Percentiles rank a stretch among this genome's conserved stretches.
Conservation (phyloP, 768 basidiomycete genomes). For the Mycena maculata region DNA sequence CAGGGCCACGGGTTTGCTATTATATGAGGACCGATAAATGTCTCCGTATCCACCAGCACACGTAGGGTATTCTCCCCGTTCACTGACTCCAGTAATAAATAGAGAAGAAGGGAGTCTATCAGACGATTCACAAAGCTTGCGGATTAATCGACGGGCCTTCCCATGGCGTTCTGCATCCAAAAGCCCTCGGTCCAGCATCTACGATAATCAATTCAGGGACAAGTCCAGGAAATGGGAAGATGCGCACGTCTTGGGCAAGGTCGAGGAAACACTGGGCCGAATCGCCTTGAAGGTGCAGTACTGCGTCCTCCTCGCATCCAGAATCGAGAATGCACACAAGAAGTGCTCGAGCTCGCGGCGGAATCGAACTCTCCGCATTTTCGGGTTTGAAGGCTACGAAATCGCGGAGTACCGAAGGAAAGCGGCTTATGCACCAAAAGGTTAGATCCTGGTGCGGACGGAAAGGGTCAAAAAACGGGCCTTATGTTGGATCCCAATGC, state of each 20-base stretch:
- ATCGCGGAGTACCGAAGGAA: too few relatives aligned
- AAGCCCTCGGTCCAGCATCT: not conserved
- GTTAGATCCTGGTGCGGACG: too few relatives aligned
- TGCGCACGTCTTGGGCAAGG: not conserved
- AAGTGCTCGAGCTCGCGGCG: too few relatives aligned
- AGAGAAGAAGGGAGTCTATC: slow-evolving; percentile 33
- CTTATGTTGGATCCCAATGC: too few relatives aligned
- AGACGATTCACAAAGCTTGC: slow-evolving; percentile 31
- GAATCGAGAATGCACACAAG: not conserved
- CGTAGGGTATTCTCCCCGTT: slow-evolving; percentile 22
- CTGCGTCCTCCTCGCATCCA: not conserved
- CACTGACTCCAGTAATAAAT: slow-evolving; percentile 33
- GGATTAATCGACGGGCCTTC: slow-evolving; percentile 28
- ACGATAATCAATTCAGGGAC: not conserved
- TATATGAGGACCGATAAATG: slow-evolving; percentile 31
- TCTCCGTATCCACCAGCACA: slow-evolving; percentile 37
- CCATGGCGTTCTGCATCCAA: slow-evolving; percentile 2
- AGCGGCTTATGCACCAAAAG: too few relatives aligned
- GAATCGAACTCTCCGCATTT: too few relatives aligned
- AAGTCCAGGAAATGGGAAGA: not conserved
- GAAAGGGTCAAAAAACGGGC: too few relatives aligned
- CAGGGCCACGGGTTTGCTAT: slow-evolving; percentile 1
- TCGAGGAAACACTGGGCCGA: not conserved
- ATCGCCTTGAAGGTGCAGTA: not conserved
- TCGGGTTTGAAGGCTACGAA: too few relatives aligned